Base-by-base conservation (phyloP, 2,329 filamentous ascomycete genomes). In the Colletotrichum incanum region DNA sequence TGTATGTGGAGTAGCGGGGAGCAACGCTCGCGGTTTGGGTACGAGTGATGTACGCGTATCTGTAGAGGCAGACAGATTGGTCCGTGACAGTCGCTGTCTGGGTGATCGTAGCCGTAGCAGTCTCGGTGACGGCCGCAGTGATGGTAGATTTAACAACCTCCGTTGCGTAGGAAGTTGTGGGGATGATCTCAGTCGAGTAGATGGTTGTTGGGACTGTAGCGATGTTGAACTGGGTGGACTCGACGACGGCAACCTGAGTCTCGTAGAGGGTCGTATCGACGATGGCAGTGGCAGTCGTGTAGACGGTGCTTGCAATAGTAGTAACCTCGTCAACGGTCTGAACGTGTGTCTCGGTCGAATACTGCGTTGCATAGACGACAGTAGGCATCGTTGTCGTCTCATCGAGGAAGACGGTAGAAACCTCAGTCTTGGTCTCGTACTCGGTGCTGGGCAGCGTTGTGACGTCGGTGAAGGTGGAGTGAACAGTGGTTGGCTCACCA, bases 261-360 rank as follows among this genome's bases (percentile, higher is more conserved):
- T 65, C 62, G 62, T 65, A 65, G 50, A 65, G 7, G 12, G 62
- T 65, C 18, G 62, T 65, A 50, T 65, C 62, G 8, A 65, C 62
- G 39, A 65, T 20, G 28, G 50, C 52, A 4, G 62, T 65, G 39
- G 62, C 50, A 2, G 62, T 65, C 28, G 50, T 65, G 50, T 56
- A 56, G 37, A 65, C 14, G 62, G 62, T 65, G 62, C 50, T 65
- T 39, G 26, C 62, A 20, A 65, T 31, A 14, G 62, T 56, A 14
- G 62, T 65, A 39, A 31, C 20, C 28, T 65, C 62, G 4, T 65
- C 31, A 4, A 65, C 28, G 9, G 62, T 65, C 7, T 54, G 52
- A 6, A 65, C 50, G 39, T 3, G 60, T 2, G 60, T 63, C 5
- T 63, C 60, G 31, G 60, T 63, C 18, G 45, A 50, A 12, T 52